Base-by-base conservation (phyloP, 176 grass and related monocot genomes). In the Bothriochloa decipiens region DNA sequence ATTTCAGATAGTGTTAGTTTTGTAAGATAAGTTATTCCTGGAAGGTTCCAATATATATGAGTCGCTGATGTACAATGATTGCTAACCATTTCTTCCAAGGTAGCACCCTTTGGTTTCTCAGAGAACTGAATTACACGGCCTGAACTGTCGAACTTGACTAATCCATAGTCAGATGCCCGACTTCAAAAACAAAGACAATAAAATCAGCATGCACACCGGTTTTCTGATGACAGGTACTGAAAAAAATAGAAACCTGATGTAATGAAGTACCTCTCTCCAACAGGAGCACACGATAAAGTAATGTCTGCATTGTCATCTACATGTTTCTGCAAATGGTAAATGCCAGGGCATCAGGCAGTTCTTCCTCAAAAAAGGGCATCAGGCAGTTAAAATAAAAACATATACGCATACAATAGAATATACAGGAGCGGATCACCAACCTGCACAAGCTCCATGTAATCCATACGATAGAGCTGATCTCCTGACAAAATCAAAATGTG, bases 391-490 rank as follows among this genome's bases (percentile, higher is more conserved):
- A 62, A 46, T 73, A 74, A 50, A 40, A 74, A 74, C 7, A 65
- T 14, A 65, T 97, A 89, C 42, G 82, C 90, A 90, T 92, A 66
- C 55, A 84, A 60, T 39, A 32, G 41, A 32, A 87, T 16, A 79
- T 9, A 47, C 4, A 65, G 32, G 65, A 52, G 28, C 60, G 52
- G 15, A 20, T 14, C 36, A 68, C 85, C 0, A 66, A 81, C 94
- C 91, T 93, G 87, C 8, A 93, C 81, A 71, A 97, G 82, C 6
- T 97, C 83, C 89, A 93, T 93, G 75, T 90, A 97, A 63, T 97
- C 79, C 94, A 97, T 97, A 2, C 91, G 87, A 36, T 97, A 93
- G 13, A 97, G 63, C 20, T 97, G 94, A 76, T 97, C 94, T 8
- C 91, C 94, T 41, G 65, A 91, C 71, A 97, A 75, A 87, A 97